Evolutionary conservation across 2,329 filamentous ascomycete species (phyloP).

Genomic region (Ceratocystis papillata): DNA sequence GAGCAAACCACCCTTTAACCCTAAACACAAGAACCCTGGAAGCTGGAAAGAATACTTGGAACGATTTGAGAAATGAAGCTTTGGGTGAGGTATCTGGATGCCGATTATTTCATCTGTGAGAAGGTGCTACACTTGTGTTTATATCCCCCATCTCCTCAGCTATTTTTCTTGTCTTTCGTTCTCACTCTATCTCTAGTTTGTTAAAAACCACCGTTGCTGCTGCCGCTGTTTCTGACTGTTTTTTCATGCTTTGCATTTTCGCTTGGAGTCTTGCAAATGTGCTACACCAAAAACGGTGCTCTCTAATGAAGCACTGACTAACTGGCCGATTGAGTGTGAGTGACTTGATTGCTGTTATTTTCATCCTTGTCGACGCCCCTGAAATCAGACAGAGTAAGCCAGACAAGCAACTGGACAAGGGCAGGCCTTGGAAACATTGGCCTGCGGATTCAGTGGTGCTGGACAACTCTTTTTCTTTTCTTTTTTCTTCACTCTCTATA

Average conservation of each 20-base stretch:
- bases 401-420: neutral
- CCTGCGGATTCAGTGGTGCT: slow-evolving; percentile 5
- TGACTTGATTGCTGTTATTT: slow-evolving; percentile 9
- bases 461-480: slow-evolving; percentile 20
- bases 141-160: too few species aligned
- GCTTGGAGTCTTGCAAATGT: slow-evolving; percentile 8
- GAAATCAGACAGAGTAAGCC: slow-evolving; percentile 1
- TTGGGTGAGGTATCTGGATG: neutral
- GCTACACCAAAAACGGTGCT: slow-evolving; percentile 13
- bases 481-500: slow-evolving; percentile 7
- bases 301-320: slow-evolving; percentile 13
- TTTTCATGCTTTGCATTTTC: neutral
- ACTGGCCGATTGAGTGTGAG: neutral
- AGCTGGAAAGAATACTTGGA: slow-evolving; percentile 1
- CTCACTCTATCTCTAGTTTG: neutral
- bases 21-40: neutral
- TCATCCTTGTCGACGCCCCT: slow-evolving; percentile 12
- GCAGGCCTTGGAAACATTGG: slow-evolving; percentile 6
- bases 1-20: neutral
- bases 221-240: neutral
- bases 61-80: neutral
- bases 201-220: neutral
- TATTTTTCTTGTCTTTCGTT: neutral
- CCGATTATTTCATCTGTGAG: neutral
- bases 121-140: neutral